Evolutionary conservation across 1,284 basidiomycete genomes (phyloP).

Genomic region (Rhodotorula sp.): DNA sequence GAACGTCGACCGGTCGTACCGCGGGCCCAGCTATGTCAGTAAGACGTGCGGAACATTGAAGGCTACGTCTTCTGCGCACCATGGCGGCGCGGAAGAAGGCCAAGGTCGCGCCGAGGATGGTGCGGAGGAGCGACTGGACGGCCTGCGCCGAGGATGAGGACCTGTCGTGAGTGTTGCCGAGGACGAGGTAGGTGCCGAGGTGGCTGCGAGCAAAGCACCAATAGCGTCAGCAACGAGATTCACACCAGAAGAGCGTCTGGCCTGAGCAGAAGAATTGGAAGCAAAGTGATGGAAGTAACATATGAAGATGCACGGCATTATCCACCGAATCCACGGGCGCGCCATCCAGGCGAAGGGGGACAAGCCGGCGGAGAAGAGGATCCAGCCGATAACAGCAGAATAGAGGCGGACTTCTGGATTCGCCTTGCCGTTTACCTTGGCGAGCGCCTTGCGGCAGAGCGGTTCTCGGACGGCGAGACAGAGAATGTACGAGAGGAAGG

Average conservation of each 20-base stretch:
- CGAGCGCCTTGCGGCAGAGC: slow-evolving; percentile 38
- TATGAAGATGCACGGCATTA: slow-evolving; percentile 40
- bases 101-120: slow-evolving; percentile 43
- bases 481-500: slow-evolving; percentile 67
- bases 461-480: slow-evolving; percentile 50
- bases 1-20: slow-evolving; percentile 48
- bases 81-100: slow-evolving; percentile 48
- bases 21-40: slow-evolving; percentile 3
- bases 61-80: slow-evolving; percentile 8
- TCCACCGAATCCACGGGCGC: slow-evolving; percentile 40
- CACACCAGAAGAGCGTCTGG: no score
- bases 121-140: slow-evolving; percentile 49
- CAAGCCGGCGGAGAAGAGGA: slow-evolving; percentile 47
- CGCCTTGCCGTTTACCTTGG: slow-evolving; percentile 48
- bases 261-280: no score
- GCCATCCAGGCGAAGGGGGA: slow-evolving; percentile 49
- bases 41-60: slow-evolving; percentile 16
- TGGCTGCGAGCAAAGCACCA: no score
- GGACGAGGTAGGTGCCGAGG: slow-evolving; percentile 37
- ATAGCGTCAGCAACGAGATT: no score
- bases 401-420: slow-evolving; percentile 55
- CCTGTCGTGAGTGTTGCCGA: slow-evolving; percentile 41
- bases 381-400: slow-evolving; percentile 48
- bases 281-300: slow-evolving; percentile 10
- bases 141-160: slow-evolving; percentile 52